Base-by-base conservation (phyloP, 1,139 yeast genomes). In the Protomyces macrosporus region DNA sequence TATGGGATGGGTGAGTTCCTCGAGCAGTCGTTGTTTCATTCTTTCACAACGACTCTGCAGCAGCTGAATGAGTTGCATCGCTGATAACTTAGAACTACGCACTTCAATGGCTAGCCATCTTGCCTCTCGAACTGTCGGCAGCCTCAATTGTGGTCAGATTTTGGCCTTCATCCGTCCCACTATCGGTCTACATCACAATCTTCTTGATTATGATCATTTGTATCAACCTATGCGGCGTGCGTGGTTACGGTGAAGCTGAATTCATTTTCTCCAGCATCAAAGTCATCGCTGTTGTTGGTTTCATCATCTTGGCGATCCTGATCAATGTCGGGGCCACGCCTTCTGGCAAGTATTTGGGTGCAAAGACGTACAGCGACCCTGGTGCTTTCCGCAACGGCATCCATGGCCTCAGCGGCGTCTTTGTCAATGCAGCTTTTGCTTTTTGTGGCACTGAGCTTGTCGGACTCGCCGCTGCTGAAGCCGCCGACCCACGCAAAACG, bases 341-440 rank as follows among this genome's bases (percentile, higher is more conserved):
- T 45, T 75, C 74, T 53, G 80, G 79, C 63, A 85, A 84, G 52
- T 84, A 82, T 73, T 76, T 84, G 59, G 91, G 90, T 23, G 84
- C 79, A n/a, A 78, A 74, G 68, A 81, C 84, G 73, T 85, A 88
- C 88, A 78, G 78, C 65, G 69, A 78, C 62, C 87, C 87, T 0
- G 88, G 88, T 64, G 81, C 89, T 4, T 83, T 79, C 77, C 79
- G 77, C 67, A 76, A 75, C 80, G 91, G 79, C 67, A 89, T 83
- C 79, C 89, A 90, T 73, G 97, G 97, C 71, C 83, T 89, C 53
- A 83, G 91, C 73, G 78, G 88, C 39, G 87, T 87, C 61, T 86
- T 91, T 72, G 88, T 90, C 64, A 84, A 87, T 50, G 95, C 97
- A 35, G 95, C 97, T 1, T 90, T 90, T 76, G 86, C 96, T 1